Evolutionary conservation across 352 stramenopile genomes (phyloP).

Genomic region (Phytophthora megakarya): DNA sequence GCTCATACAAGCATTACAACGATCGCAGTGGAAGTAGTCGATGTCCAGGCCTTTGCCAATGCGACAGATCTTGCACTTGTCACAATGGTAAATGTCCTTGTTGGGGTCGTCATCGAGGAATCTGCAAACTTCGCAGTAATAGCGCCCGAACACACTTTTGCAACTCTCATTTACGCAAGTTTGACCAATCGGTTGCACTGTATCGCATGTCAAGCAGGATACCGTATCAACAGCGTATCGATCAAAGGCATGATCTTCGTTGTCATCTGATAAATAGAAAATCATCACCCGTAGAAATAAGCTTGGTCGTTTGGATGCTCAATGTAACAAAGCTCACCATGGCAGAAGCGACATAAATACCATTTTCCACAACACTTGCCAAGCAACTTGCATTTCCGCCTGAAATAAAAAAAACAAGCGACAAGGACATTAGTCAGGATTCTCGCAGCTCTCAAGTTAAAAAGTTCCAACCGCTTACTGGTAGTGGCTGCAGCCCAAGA

Average conservation of each 20-base stretch:
- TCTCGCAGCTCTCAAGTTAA: background rate
- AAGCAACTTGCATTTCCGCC: slow-evolving; percentile 79
- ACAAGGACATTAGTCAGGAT: background rate
- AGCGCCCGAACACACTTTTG: slow-evolving; percentile 87
- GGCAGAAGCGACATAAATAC: slow-evolving; percentile 91
- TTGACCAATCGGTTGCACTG: slow-evolving; percentile 67
- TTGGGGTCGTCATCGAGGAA: slow-evolving; percentile 93
- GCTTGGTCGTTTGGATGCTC: background rate
- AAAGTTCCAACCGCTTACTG: slow-evolving; percentile 44
- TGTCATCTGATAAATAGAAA: slow-evolving; percentile 48
- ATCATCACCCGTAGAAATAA: too few species aligned
- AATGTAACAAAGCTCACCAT: slow-evolving; percentile 49
- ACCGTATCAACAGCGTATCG: slow-evolving; percentile 94
- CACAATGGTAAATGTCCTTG: slow-evolving; percentile 98
- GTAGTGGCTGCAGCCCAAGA: slow-evolving; percentile 89
- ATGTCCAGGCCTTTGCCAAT: slow-evolving; percentile 94
- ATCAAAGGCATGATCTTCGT: slow-evolving; percentile 92
- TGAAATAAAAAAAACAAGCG: slow-evolving; percentile 12
- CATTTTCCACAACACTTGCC: slow-evolving; percentile 89
- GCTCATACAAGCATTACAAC: slow-evolving; percentile 98
- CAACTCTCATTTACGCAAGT: slow-evolving; percentile 71
- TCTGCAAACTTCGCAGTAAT: slow-evolving; percentile 96
- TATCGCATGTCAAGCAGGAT: slow-evolving; percentile 93
- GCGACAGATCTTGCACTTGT: slow-evolving; percentile 98
- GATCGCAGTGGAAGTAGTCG: slow-evolving; percentile 98